Evolutionary conservation across 2,329 filamentous ascomycete genomes (phyloP).

Genomic region (Lachnellula willkommii): DNA sequence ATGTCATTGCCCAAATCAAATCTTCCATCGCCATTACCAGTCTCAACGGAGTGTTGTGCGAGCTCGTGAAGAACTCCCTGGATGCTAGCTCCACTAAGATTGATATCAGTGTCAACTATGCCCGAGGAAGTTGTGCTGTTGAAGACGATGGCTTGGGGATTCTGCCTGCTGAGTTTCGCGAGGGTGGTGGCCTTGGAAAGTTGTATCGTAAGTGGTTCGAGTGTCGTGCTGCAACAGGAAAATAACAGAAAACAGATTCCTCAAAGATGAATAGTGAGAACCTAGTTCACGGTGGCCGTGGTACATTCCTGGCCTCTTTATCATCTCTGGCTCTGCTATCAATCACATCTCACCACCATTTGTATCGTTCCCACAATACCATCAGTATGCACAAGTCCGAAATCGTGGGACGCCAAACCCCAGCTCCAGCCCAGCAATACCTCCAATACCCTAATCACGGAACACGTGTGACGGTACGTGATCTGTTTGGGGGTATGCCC

Average conservation of each 20-base stretch:
- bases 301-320: slow-evolving; percentile 72
- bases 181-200: slow-evolving; percentile 65
- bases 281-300: slow-evolving; percentile 59
- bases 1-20: slow-evolving; percentile 72
- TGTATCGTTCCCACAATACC: slow-evolving; percentile 56
- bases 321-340: slow-evolving; percentile 70
- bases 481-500: slow-evolving; percentile 86
- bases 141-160: slow-evolving; percentile 86
- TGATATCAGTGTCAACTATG: slow-evolving; percentile 67
- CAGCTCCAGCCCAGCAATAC: slow-evolving; percentile 54
- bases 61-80: slow-evolving; percentile 75
- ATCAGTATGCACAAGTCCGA: slow-evolving; percentile 66
- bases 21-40: slow-evolving; percentile 77
- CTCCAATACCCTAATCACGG: slow-evolving; percentile 57
- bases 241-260: slow-evolving; percentile 54
- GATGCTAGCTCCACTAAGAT: slow-evolving; percentile 71
- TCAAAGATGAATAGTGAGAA: slow-evolving; percentile 58
- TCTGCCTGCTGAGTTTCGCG: slow-evolving; percentile 62
- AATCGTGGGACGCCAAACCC: slow-evolving; percentile 57
- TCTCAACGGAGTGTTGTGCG: slow-evolving; percentile 64
- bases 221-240: background rate
- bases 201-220: slow-evolving; percentile 55
- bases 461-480: slow-evolving; percentile 68
- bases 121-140: slow-evolving; percentile 68
- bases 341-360: slow-evolving; percentile 65